Evolutionary conservation across 148 eudicot genomes (phyloP).

Genomic region (Vaccinium macrocarpon): DNA sequence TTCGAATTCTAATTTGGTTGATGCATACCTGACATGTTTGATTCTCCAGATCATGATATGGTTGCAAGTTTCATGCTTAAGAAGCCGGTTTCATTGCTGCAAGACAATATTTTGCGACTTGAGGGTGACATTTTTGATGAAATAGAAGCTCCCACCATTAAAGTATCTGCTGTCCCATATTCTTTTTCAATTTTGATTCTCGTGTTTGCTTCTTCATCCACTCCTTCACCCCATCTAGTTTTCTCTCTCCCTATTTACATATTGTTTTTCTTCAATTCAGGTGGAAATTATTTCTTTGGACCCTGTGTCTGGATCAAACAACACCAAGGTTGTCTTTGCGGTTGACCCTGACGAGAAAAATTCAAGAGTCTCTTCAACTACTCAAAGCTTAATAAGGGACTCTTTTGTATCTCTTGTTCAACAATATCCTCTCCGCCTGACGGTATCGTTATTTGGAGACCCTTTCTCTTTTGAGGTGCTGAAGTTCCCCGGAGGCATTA

Average conservation of each 20-base stretch:
- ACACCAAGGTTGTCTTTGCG: conserved; percentile 66
- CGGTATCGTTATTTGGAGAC: conserved; percentile 58
- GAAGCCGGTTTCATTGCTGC: conserved; percentile 56
- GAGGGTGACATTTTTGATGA: conserved; percentile 67
- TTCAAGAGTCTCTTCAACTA: conserved; percentile 39
- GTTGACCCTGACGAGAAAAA: conserved; percentile 58
- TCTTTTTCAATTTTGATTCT: background rate
- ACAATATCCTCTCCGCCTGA: conserved; percentile 48
- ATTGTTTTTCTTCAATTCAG: conserved; percentile 33
- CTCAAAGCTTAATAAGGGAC: conserved; percentile 63
- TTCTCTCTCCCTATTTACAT: background rate
- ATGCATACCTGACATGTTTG: background rate
- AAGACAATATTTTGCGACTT: conserved; percentile 55
- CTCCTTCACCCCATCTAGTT: conserved; percentile 14
- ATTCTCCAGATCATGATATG: conserved; percentile 60
- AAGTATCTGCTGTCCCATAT: conserved; percentile 40
- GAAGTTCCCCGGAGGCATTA: conserved; percentile 85
- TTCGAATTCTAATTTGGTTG: background rate
- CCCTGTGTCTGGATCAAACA: conserved; percentile 45
- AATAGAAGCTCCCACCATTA: conserved; percentile 50
- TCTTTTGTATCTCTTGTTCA: conserved; percentile 52
- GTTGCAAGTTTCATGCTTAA: conserved; percentile 75
- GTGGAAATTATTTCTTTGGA: conserved; percentile 61
- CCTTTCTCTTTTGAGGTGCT: conserved; percentile 77
- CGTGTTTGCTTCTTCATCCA: conserved; percentile 5